phyloP scores from a whole-genome alignment of 2,329 filamentous ascomycete genomes.

The Apiospora hydei region DNA sequence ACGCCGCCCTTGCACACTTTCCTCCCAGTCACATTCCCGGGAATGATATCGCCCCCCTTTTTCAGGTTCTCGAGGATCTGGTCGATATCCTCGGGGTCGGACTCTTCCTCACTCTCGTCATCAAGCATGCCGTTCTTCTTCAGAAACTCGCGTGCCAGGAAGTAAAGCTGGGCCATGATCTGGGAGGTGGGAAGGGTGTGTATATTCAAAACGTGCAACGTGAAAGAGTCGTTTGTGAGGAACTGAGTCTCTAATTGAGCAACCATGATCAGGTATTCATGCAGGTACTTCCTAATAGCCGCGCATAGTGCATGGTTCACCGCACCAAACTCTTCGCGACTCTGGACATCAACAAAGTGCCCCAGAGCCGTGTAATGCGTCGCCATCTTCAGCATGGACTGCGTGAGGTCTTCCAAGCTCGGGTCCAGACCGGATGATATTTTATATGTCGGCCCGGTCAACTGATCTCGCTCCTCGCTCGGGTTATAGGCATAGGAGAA shows the following conservation, averaged over 20 bases:
- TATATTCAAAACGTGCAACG: constrained; percentile 89
- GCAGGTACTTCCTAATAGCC: constrained; percentile 88
- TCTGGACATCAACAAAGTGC: constrained; percentile 93
- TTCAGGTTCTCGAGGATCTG: constrained; percentile 90
- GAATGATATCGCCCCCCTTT: constrained; percentile 83
- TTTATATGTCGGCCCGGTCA: constrained; percentile 82
- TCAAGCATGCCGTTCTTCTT: constrained; percentile 89
- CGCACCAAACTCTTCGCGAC: constrained; percentile 88
- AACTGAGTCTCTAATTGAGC: constrained; percentile 94
- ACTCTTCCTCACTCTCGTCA: constrained; percentile 75
- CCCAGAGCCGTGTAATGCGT: constrained; percentile 92
- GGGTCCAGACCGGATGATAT: constrained; percentile 87
- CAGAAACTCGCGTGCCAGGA: constrained; percentile 84
- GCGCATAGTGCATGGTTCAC: constrained; percentile 97
- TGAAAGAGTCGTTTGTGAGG: constrained; percentile 87
- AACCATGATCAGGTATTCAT: constrained; percentile 92
- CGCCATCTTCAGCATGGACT: constrained; percentile 91
- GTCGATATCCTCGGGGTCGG: constrained; percentile 84
- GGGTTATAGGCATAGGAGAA: constrained; percentile 86
- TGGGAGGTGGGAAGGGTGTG: constrained; percentile 90
- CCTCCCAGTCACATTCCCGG: constrained; percentile 81
- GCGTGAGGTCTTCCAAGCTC: constrained; percentile 85
- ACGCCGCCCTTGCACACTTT: constrained; percentile 97
- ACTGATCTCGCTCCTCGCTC: constrained; percentile 81
- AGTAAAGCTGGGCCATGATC: constrained; percentile 90